Conservation (phyloP, 148 eudicot genomes). For the Heliamphora exappendiculata region DNA sequence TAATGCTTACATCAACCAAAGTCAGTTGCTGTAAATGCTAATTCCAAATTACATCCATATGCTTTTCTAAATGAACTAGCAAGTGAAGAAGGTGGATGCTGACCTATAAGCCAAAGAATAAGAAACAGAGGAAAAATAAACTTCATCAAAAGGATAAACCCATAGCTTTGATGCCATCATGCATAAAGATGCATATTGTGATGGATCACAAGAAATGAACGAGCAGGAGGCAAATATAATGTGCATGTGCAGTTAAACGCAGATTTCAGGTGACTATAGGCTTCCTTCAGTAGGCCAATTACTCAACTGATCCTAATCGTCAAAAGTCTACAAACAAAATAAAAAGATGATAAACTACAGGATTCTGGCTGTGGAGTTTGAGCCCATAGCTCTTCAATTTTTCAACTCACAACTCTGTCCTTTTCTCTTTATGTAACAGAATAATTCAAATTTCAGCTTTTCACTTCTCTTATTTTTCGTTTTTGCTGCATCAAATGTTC, state of each 20-base stretch:
- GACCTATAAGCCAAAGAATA: not conserved
- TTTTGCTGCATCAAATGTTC: not conserved
- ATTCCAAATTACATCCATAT: not conserved
- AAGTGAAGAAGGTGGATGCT: not conserved
- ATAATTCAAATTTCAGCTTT: not conserved
- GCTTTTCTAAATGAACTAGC: not conserved
- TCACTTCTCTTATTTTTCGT: not conserved
- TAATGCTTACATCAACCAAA: not conserved
- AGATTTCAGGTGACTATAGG: not conserved
- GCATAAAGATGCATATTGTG: not conserved
- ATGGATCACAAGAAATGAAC: not conserved
- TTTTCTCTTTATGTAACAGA: not conserved
- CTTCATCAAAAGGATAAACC: not conserved
- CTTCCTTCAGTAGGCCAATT: not conserved
- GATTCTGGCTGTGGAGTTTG: not conserved
- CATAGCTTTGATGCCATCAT: not conserved
- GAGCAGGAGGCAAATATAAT: not conserved
- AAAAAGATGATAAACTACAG: not conserved
- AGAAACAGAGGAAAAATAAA: not conserved
- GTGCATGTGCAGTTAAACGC: slow-evolving; percentile 2
- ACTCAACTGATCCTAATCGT: slow-evolving; percentile 1
- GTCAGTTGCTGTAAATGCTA: not conserved
- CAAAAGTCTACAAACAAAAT: not conserved
- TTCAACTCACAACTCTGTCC: too few species aligned
- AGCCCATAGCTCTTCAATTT: not conserved